Conservation (phyloP, 176 grass and related monocot species). For the Oryza officinalis region DNA sequence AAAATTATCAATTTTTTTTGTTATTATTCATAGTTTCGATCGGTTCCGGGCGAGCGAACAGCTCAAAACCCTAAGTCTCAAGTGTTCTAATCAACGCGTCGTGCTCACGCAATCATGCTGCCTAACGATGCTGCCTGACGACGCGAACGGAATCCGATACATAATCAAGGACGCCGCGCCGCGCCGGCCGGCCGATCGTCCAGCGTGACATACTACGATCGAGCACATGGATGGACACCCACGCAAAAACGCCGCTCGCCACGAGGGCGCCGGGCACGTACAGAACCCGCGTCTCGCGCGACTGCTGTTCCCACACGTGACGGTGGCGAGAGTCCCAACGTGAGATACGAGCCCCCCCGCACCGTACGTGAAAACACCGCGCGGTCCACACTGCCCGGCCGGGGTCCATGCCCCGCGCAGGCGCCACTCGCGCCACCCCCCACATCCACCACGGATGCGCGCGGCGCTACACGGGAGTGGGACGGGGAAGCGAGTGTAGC, state of each 20-base stretch:
- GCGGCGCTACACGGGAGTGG: background rate
- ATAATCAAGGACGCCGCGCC: slow-evolving; percentile 4
- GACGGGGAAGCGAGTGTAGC: background rate
- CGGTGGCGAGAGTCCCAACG: background rate
- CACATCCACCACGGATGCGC: background rate
- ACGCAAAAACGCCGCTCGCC: background rate
- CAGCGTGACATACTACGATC: background rate
- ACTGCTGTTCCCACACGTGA: background rate
- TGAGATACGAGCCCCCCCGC: too few relatives aligned
- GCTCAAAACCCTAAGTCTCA: background rate
- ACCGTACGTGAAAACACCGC: background rate
- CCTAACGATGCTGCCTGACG: background rate
- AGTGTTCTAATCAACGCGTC: background rate
- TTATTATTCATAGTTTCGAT: background rate
- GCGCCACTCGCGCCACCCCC: background rate
- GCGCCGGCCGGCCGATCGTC: slow-evolving; percentile 8
- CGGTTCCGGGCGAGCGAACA: background rate
- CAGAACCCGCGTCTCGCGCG: background rate
- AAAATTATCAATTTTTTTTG: too few relatives aligned
- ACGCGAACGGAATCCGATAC: background rate
- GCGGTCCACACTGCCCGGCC: too few relatives aligned
- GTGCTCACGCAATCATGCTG: slow-evolving; percentile 4
- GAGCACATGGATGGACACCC: slow-evolving; percentile 24
- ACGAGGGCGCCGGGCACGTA: background rate
- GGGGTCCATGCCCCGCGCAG: background rate